phyloP scores from a whole-genome alignment of 768 basidiomycete species.

The Tubosaeta sp. region DNA sequence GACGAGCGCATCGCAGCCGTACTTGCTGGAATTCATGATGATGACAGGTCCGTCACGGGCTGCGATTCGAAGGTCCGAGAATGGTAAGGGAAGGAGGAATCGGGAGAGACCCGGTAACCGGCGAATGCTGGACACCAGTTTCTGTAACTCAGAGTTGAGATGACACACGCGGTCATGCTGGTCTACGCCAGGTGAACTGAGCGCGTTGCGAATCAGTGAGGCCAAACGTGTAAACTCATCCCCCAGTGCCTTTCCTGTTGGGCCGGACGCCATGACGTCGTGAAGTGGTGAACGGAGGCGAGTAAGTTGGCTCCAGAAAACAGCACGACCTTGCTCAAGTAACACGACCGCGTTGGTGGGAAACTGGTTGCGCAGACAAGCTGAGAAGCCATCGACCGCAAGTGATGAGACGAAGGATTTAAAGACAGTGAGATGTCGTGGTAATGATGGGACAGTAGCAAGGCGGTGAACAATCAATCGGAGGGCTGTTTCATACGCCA shows the following conservation, averaged over 20 bases:
- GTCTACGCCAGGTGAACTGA: neutral
- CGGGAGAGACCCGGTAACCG: neutral
- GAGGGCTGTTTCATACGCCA: neutral
- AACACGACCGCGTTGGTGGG: neutral
- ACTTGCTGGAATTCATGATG: neutral
- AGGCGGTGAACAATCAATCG: neutral
- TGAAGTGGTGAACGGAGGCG: neutral
- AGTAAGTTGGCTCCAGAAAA: neutral
- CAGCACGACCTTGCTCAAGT: neutral
- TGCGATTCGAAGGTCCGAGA: neutral
- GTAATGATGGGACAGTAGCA: neutral
- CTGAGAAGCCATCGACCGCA: neutral
- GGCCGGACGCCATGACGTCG: neutral
- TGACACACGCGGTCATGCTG: neutral
- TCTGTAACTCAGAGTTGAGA: neutral
- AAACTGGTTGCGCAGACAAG: neutral
- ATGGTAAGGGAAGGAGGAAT: neutral
- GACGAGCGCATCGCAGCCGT: neutral
- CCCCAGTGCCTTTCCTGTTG: neutral
- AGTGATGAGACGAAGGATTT: neutral
- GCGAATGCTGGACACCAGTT: neutral
- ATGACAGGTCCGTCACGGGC: neutral
- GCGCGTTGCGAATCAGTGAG: neutral
- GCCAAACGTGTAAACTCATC: neutral
- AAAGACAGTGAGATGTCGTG: neutral